Evolutionary conservation across 257 asterid genomes (phyloP), one percentile per base, ranked within the genome.

Genomic region (Mentha longifolia): DNA sequence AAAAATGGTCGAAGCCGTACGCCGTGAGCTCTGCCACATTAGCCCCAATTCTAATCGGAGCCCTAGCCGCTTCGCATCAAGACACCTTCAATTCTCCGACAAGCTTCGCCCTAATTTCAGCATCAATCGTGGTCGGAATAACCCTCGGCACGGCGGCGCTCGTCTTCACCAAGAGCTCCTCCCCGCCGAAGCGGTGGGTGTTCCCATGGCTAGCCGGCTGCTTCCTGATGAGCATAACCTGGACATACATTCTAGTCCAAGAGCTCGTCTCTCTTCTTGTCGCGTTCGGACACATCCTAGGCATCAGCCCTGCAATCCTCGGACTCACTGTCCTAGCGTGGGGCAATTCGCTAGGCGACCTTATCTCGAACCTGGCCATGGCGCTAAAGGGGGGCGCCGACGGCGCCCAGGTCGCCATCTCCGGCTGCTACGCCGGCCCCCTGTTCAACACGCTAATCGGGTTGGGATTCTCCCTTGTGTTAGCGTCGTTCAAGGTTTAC

Each of bases 321-420:
- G 98, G 91, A 7, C 78, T 92, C 8, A 92, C 98, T 3, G 96
- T 89, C 73, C 84, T 92, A n/a, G 98, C 98, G 0, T 92, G 96
- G 96, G 98, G 98, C 0, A 89, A 92, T 45, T 92, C 98, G 0
- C 25, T 84, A 0, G 98, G 96, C 25, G 98, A 92, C 70, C 51
- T 92, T 83, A 81, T 89, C 15, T 86, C 98, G 1, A 86, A 89
- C 46, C 59, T 83, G 65, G 78, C 92, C 2, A 79, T 89, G 94
- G 96, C 96, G 5, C 0, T 82, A 57, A 82, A 75, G 35, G 94
- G 93, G 11, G 96, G 96, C 1, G 41, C 82, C 1, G 88, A 70
- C 28, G 98, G 98, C 15, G 85, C 77, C 1, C 98, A 92, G 73
- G 92, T 89, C 57, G 98, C 98, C 16, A 73, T 89, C 1, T 88